Evolutionary conservation across 352 stramenopile species (phyloP).

Genomic region (Phytopythium kandeliae): DNA sequence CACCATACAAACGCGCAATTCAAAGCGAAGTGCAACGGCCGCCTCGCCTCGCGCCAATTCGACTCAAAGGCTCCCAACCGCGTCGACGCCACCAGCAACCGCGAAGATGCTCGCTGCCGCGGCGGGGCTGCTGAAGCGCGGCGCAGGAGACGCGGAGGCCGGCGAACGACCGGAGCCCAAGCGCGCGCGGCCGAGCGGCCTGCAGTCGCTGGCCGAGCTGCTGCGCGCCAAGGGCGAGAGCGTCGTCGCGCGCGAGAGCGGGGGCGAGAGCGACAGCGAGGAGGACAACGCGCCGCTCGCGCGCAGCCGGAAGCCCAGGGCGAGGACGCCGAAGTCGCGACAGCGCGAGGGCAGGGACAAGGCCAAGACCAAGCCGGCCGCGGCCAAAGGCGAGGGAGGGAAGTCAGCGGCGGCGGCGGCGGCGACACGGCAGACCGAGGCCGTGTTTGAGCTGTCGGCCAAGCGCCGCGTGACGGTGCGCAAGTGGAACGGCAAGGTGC

Average conservation of each 20-base stretch:
- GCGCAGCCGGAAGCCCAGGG: slow-evolving; percentile 12
- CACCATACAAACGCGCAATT: too few species aligned
- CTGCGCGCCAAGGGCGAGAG: slow-evolving; percentile 3
- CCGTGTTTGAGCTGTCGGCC: slow-evolving; percentile 45
- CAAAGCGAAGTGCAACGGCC: too few species aligned
- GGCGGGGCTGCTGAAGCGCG: slow-evolving; percentile 1
- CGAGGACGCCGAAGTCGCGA: slow-evolving; percentile 7
- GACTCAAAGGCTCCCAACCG: too few species aligned
- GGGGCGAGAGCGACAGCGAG: slow-evolving; percentile 2
- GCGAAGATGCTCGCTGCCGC: background rate
- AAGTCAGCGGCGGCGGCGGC: too few species aligned
- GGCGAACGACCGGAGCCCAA: slow-evolving; percentile 12
- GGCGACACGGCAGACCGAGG: slow-evolving; percentile 10
- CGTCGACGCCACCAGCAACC: too few species aligned
- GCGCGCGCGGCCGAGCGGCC: slow-evolving; percentile 3
- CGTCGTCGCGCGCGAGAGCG: too few species aligned
- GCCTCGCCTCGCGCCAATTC: too few species aligned
- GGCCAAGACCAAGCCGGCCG: background rate
- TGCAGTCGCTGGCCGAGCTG: slow-evolving; percentile 16
- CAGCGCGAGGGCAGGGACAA: slow-evolving; percentile 5
- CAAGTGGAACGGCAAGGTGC: slow-evolving; percentile 39
- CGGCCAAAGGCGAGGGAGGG: background rate
- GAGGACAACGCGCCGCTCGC: slow-evolving; percentile 13
- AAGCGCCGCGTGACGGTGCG: slow-evolving; percentile 58
- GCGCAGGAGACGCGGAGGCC: slow-evolving; percentile 1